phyloP scores from a whole-genome alignment of 2,329 filamentous ascomycete species.

The Fusarium zealandicum region DNA sequence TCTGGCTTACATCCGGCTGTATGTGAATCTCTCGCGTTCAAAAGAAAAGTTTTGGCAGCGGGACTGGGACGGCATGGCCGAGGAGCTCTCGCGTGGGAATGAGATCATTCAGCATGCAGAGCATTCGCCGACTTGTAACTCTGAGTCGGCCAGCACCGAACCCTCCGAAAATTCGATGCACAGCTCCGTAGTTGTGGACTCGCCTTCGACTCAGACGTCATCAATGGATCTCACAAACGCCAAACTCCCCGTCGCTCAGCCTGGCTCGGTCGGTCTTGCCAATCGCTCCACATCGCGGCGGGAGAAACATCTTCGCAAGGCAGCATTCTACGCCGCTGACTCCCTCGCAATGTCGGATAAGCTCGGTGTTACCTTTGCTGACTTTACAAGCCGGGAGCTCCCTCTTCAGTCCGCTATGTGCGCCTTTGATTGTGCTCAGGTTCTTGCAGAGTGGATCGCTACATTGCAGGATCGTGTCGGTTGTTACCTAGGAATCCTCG shows the following conservation, averaged over 20 bases:
- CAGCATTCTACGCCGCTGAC: slow-evolving; percentile 94
- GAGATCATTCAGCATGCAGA: slow-evolving; percentile 79
- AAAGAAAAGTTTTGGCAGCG: slow-evolving; percentile 95
- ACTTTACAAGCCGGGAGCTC: slow-evolving; percentile 82
- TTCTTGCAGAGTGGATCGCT: slow-evolving; percentile 92
- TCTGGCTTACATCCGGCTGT: slow-evolving; percentile 88
- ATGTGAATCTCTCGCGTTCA: slow-evolving; percentile 88
- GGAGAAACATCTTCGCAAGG: slow-evolving; percentile 88
- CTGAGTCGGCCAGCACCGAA: slow-evolving; percentile 54
- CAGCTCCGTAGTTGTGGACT: slow-evolving; percentile 58
- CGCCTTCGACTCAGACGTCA: slow-evolving; percentile 58
- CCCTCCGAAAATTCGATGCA: slow-evolving; percentile 56
- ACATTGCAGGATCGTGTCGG: slow-evolving; percentile 95
- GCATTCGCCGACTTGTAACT: slow-evolving; percentile 61
- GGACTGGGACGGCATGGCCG: slow-evolving; percentile 90
- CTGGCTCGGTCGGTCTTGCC: slow-evolving; percentile 38
- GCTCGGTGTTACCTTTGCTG: slow-evolving; percentile 83
- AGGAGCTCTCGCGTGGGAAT: slow-evolving; percentile 80
- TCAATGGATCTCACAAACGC: slow-evolving; percentile 56
- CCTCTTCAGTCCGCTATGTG: slow-evolving; percentile 92
- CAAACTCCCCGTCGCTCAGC: slow-evolving; percentile 45
- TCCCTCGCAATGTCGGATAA: slow-evolving; percentile 89
- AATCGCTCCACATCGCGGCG: slow-evolving; percentile 68
- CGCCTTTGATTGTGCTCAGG: slow-evolving; percentile 91
- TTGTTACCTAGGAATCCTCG: slow-evolving; percentile 84